Conservation (phyloP, 805 yeast species). For the Metschnikowia hibisci region DNA sequence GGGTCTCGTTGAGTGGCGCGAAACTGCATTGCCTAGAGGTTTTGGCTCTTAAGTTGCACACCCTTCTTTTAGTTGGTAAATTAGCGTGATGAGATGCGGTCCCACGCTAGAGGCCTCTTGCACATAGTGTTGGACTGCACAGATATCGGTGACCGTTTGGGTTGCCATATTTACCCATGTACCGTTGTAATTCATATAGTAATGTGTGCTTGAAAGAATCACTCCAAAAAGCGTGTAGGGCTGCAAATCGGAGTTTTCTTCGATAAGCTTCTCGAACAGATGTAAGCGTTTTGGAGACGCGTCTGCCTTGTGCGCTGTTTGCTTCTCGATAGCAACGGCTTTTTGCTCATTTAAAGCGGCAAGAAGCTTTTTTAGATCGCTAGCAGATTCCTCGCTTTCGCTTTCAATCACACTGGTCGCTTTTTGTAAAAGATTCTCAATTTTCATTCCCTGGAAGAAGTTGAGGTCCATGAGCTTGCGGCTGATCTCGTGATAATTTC, state of each 20-base stretch:
- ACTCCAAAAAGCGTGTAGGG: slow-evolving; percentile 29
- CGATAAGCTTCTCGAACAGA: slow-evolving; percentile 10
- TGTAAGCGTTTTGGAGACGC: slow-evolving; percentile 10
- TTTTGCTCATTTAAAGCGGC: slow-evolving; percentile 20
- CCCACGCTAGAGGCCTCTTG: slow-evolving; percentile 6
- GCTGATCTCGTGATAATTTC: slow-evolving; percentile 20
- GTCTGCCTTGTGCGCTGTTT: slow-evolving; percentile 18
- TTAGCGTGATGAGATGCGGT: slow-evolving; percentile 14
- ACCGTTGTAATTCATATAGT: slow-evolving; percentile 14
- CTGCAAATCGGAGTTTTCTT: slow-evolving; percentile 12
- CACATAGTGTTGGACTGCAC: slow-evolving; percentile 7
- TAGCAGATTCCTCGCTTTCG: slow-evolving; percentile 19
- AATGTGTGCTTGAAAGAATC: slow-evolving; percentile 28
- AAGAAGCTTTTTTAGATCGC: slow-evolving; percentile 20
- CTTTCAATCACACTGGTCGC: slow-evolving; percentile 20
- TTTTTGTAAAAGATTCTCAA: slow-evolving; percentile 25
- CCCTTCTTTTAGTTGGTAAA: slow-evolving; percentile 9
- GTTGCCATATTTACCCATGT: slow-evolving; percentile 16
- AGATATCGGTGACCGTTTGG: slow-evolving; percentile 13
- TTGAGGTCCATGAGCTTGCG: slow-evolving; percentile 29
- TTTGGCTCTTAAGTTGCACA: neutral
- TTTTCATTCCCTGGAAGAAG: slow-evolving; percentile 39
- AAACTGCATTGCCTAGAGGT: neutral
- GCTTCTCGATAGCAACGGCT: slow-evolving; percentile 20
- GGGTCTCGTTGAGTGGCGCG: neutral